phyloP scores from a whole-genome alignment of 352 stramenopile genomes.

The Paralagenidium karlingii region DNA sequence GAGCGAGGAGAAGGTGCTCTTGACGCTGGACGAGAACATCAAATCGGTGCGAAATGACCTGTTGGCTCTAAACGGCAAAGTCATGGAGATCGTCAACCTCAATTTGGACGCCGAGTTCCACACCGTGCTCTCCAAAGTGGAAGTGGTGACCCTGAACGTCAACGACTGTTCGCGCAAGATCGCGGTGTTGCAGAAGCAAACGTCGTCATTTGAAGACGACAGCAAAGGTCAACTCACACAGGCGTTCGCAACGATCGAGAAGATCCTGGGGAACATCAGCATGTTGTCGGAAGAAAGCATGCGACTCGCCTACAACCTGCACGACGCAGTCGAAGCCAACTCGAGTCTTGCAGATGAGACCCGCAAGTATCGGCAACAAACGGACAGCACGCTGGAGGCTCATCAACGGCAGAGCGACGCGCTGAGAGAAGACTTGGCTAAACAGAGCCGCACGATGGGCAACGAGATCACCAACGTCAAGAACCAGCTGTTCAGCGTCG shows the following conservation, averaged over 20 bases:
- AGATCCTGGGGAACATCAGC: conserved; percentile 47
- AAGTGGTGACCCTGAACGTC: conserved; percentile 34
- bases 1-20: conserved; percentile 35
- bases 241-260: conserved; percentile 51
- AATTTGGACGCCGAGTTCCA: conserved; percentile 55
- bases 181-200: conserved; percentile 41
- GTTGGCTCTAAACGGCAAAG: conserved; percentile 22
- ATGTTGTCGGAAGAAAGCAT: conserved; percentile 62
- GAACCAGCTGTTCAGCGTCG: conserved; percentile 64
- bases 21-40: conserved; percentile 33
- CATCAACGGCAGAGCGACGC: too few relatives aligned
- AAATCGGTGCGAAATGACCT: conserved; percentile 32
- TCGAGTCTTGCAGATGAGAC: too few relatives aligned
- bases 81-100: conserved; percentile 39
- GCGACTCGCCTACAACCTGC: conserved; percentile 46
- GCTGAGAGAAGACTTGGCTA: conserved; percentile 27
- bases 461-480: conserved; percentile 45
- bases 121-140: conserved; percentile 24
- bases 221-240: conserved; percentile 46
- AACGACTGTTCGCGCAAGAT: conserved; percentile 48
- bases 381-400: too few relatives aligned
- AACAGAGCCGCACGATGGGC: too few relatives aligned
- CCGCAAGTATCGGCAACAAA: too few relatives aligned
- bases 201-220: conserved; percentile 29
- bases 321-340: conserved; percentile 35